Evolutionary conservation across 2,329 filamentous ascomycete genomes (phyloP), one percentile per base, ranked within the genome.

Genomic region (Leptographium procerum): DNA sequence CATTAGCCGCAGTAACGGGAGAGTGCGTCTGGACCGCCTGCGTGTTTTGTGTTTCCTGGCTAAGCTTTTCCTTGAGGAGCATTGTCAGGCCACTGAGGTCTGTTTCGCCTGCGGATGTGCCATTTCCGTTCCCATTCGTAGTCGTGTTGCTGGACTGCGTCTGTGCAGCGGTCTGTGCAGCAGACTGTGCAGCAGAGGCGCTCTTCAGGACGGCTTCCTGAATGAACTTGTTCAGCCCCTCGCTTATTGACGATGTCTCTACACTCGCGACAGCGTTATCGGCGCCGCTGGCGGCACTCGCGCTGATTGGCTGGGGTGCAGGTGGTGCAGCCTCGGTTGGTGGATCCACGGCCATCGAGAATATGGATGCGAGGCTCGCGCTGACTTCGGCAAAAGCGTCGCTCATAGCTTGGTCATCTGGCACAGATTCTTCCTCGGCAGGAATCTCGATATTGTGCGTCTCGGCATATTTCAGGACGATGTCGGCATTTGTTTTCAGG

Each of bases 371-470:
- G 19, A 52, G 50, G 24, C 34, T 45, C 2, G 48, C 50, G 6
- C 36, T 26, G 29, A 50, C 40, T 11, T 36, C 22, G 11, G 31
- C 48, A 14, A 54, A 13, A 5, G 47, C 29, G 5, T 48, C 48
- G 19, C 29, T 29, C 31, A 26, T 28, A 7, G 31, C 52, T 16
- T 60, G 56, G 7, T 65, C 63, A 14, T 66, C 66, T 6, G 61
- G 47, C 11, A 57, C 59, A 4, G 60, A 48, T 48, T 71, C 69
- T 24, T 71, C 68, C 24, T 67, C 68, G 2, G 64, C 60, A 0
- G 70, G 70, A 13, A 72, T 69, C 47, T 72, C 70, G 33, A 72
- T 68, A 3, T 68, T 69, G 52, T 72, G 74, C 62, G 63, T 71
- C 59, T 65, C 71, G 19, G 70, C 70, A 47, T 72, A 72, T n/a